Evolutionary conservation across 768 basidiomycete species (phyloP).

Genomic region (Amanita exitialis): DNA sequence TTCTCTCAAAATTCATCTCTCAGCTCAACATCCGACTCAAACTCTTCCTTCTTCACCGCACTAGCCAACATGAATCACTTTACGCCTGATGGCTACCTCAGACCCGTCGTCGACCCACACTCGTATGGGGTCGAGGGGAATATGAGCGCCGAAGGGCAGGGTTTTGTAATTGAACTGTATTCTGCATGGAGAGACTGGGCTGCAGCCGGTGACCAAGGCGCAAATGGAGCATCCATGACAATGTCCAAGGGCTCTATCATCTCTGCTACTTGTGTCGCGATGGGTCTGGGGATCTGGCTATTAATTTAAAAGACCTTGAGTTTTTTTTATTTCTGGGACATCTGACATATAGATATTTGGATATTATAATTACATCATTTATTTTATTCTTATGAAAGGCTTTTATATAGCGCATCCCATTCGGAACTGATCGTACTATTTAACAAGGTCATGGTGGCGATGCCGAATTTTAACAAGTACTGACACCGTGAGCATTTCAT

Average conservation of each 20-base stretch:
- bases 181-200: conserved; percentile 74
- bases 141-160: conserved; percentile 66
- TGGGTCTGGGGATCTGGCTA: not conserved
- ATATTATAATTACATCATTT: too few relatives aligned
- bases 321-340: too few relatives aligned
- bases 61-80: conserved; percentile 32
- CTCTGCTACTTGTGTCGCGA: not conserved
- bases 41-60: conserved; percentile 6
- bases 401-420: too few relatives aligned
- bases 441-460: too few relatives aligned
- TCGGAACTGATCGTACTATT: too few relatives aligned
- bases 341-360: too few relatives aligned
- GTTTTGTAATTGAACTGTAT: conserved; percentile 69
- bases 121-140: conserved; percentile 34
- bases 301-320: too few relatives aligned
- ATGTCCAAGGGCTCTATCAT: not conserved
- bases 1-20: conserved; percentile 9
- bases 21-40: conserved; percentile 9
- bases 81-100: conserved; percentile 52
- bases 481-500: too few relatives aligned
- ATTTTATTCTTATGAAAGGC: too few relatives aligned
- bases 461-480: too few relatives aligned
- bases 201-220: conserved; percentile 39
- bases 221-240: conserved; percentile 22
- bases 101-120: conserved; percentile 69